Base-by-base conservation (phyloP, 176 grass and related monocot genomes). In the Cenchrus americanus region DNA sequence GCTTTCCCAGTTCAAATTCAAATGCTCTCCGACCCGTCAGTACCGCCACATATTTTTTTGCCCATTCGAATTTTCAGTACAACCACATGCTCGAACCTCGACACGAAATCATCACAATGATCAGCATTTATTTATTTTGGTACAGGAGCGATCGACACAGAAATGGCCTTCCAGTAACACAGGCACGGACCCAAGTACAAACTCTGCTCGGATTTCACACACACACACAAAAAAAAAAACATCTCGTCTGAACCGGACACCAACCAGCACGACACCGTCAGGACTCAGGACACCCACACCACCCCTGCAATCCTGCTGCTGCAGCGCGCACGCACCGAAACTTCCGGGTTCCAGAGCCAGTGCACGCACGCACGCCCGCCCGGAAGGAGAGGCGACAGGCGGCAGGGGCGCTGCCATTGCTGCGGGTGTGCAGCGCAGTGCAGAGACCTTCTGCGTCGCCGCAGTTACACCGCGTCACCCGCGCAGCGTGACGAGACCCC, bases 391-490 rank as follows among this genome's bases (percentile, higher is more conserved):
- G 66, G 5, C 58, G 50, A 5, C 50, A 21, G 10, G 0, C 19
- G 54, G 59, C 74, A 76, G 22, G 22, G 54, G 44, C 34, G 54
- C 71, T 37, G 34, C 34, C 34, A 37, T 37, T 37, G 34, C 34
- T 42, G 68, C 66, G 19, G 3, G 32, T 18, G 15, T 9, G 19
- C 53, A 34, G 26, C 0, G 48, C 22, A 52, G 46, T 18, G 48
- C 24, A 9, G 22, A 13, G 3, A 4, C 1, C 34, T 37, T n/a
- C 30, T 17, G 69, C 46, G 14, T 21, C 44, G 76, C 13, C 13
- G 40, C 53, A 82, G 72, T 89, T 57, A 82, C 53, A 5, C 64
- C 78, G 17, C 69, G 49, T 80, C 87, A 88, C 42, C 69, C 37
- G 57, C 48, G 86, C 54, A 53, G 87, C 82, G 82, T 69, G 82